These are phyloP conservation scores for Patellifolia procumbens DNA, from an alignment of 179 eudicot species.

Conservation along the genomic window DNA sequence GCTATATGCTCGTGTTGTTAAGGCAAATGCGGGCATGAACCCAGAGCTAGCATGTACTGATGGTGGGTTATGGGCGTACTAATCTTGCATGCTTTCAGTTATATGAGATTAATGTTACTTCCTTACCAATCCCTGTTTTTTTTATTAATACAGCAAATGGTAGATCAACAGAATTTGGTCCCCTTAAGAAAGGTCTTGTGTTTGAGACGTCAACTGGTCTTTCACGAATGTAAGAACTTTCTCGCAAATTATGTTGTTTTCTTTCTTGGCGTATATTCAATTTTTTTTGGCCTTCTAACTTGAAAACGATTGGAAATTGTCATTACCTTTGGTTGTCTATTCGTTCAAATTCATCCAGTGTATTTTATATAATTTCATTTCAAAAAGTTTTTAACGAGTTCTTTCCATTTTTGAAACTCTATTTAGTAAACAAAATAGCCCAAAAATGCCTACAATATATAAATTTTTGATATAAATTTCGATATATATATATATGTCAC, in stretches of 20 bases:
- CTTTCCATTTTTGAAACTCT: too few relatives aligned
- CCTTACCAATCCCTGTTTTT: constrained; percentile 1
- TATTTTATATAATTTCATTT: too few relatives aligned
- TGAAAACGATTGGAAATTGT: neutral
- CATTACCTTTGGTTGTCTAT: too few relatives aligned
- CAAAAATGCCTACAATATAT: too few relatives aligned
- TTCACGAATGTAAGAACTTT: constrained; percentile 67
- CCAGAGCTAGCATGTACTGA: constrained; percentile 95
- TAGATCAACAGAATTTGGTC: constrained; percentile 86
- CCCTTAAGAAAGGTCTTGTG: constrained; percentile 84
- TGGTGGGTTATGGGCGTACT: constrained; percentile 46
- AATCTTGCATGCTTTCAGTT: neutral
- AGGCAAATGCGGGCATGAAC: constrained; percentile 86
- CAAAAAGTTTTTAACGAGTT: too few relatives aligned
- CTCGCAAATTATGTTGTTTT: neutral
- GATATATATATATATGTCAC: too few relatives aligned
- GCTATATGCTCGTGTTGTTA: constrained; percentile 82
- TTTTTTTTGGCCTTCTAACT: neutral
- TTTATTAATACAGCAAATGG: constrained; percentile 53
- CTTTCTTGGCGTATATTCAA: neutral
- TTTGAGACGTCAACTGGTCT: constrained; percentile 89
- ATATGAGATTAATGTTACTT: neutral
- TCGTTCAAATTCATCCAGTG: too few relatives aligned
- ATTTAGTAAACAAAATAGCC: too few relatives aligned
- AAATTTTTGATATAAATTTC: too few relatives aligned